Evolutionary conservation across 2,329 filamentous ascomycete genomes (phyloP), one percentile per base, ranked within the genome.

Genomic region (Exophiala sp.): DNA sequence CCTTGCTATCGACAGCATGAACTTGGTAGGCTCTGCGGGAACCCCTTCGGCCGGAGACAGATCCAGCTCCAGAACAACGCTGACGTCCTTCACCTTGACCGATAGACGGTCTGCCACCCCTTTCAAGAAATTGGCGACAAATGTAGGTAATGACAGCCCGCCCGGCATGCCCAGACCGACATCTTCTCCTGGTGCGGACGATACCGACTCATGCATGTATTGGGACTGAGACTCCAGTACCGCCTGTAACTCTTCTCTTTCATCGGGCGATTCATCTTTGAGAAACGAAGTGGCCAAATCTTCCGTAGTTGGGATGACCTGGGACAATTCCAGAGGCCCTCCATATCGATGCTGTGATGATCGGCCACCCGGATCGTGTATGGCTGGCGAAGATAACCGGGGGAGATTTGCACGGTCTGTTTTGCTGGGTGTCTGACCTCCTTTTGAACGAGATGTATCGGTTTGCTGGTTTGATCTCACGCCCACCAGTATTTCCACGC

Each of bases 251-350:
- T 82, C 76, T 47, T 72, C 71, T 50, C 74, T 76, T 60, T 82
- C 78, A 51, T 77, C 73, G 22, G 65, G 66, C 9, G 80, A 76
- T 62, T 82, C 79, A 2, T 78, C 69, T 48, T 76, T 65, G 13
- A 83, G 67, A 61, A 83, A 83, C 2, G 80, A 83, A 54, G 77
- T 70, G 6, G 81, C 79, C 37, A 84, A 67, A 53, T 80, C 77
- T 49, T 79, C 68, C 2, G 79, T 71, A 0, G 76, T 80, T 1
- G 78, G 79, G 19, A 81, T 40, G 24, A 58, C 48, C 18, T 60
- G 53, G 3, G 55, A 55, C 34, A 43, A 32, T 24, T 59, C 53
- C 30, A 50, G 37, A 18, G 41, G 45, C 2, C 42, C 35, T 22
- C 23, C 32, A 32, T 30, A 18, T 13, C 45, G 43, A 42, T 23